These are phyloP conservation scores for Closterium sp. DNA, from an alignment of 139 green algal species.

Conservation along the genomic window DNA sequence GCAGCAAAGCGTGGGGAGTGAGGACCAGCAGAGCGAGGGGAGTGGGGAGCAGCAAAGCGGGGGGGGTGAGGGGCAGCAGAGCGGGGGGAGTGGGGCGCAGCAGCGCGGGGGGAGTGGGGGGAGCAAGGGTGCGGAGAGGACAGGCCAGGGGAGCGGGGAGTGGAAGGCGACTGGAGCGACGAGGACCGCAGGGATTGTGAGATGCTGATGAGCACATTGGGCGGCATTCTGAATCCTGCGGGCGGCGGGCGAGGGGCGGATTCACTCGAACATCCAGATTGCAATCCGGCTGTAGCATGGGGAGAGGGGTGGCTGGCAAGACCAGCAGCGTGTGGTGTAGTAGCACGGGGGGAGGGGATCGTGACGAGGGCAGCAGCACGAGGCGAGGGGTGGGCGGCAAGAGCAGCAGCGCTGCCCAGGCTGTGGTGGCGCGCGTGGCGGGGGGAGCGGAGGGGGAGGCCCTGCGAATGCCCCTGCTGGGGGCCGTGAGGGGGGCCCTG, in stretches of 20 bases:
- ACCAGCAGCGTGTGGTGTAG: neutral
- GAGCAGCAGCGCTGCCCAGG: neutral
- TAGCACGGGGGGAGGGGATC: too few relatives aligned
- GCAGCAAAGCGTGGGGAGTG: neutral
- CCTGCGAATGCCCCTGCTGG: neutral
- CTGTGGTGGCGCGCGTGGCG: neutral
- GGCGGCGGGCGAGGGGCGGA: neutral
- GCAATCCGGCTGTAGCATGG: neutral
- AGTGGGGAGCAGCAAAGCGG: neutral
- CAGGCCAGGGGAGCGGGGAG: neutral
- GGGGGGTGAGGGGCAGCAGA: neutral
- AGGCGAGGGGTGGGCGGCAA: neutral
- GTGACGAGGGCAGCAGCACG: too few relatives aligned
- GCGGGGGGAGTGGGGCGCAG: neutral
- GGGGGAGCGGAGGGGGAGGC: neutral
- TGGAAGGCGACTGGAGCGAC: neutral
- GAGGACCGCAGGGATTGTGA: neutral
- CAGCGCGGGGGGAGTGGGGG: too few relatives aligned
- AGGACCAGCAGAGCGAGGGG: too few relatives aligned
- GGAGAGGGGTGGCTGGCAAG: too few relatives aligned
- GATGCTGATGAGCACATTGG: neutral
- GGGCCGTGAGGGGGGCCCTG: neutral
- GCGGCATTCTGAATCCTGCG: neutral
- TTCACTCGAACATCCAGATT: too few relatives aligned
- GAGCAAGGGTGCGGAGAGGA: neutral